Evolutionary conservation across 805 yeast genomes (phyloP), one percentile per base, ranked within the genome.

Genomic region (Lipomyces lipofer): DNA sequence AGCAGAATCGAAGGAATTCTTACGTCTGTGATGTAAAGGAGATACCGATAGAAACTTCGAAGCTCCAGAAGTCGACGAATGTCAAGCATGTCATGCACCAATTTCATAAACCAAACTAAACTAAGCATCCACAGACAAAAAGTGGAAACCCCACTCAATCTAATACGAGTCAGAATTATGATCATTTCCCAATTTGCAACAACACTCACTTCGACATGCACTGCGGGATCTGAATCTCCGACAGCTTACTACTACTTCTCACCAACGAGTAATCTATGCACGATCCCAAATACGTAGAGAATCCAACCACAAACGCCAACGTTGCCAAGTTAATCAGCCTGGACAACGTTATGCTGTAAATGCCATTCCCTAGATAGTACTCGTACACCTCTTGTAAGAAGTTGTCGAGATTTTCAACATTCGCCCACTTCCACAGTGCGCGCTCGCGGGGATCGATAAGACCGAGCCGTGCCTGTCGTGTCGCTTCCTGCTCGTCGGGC

Each of bases 371-470:
- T 25, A 85, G 73, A 68, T 87, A 94, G 67, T 90, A 94, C 47
- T 78, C 77, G 70, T 94, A 94, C 9, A 91, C 73, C 63, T 92
- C 95, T 49, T 82, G 82, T 17, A 94, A 74, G 64, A 92, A 94
- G 43, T 82, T 79, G 71, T 94, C 99, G 68, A 94, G 77, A 69
- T 94, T 94, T 62, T 87, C 88, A 22, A 94, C 88, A 65, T 94
- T 94, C 1, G 98, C 96, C 98, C 99, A 94, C 56, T 88, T 78
- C 89, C 97, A 94, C 15, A 87, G 73, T 0, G 98, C 96, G 46
- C 89, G 74, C 66, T 91, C 97, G 55, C 75, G 75, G 1, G 87
- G 81, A 47, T 82, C 80, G 25, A 83, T 65, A 1, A 77, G 73
- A 6, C 79, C 78, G 6, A 77, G 65, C 59, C 52, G 67, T 64